Base-by-base conservation (phyloP, 2,329 filamentous ascomycete species). In the Nemania bipapillata region DNA sequence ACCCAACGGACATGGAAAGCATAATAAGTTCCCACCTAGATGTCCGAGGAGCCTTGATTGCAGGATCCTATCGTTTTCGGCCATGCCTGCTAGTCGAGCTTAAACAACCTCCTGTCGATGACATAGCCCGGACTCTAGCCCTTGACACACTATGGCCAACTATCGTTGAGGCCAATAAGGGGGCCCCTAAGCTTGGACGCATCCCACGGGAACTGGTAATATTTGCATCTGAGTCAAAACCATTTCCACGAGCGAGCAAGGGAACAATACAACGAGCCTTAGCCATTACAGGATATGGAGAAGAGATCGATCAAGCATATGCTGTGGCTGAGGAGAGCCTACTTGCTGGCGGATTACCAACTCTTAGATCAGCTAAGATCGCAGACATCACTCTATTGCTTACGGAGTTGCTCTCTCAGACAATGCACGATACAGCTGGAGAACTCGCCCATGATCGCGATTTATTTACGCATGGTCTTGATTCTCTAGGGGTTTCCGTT, bases 1-100 rank as follows among this genome's bases (percentile, higher is more conserved):
- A 80, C 3, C 79, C 80, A 1, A 81, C 74, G 4, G 82, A 71
- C n/a, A 82, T 77, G 56, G 81, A 77, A 77, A 77, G 81, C n/a
- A 77, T 69, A 0, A 81, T 80, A 12, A 79, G 78, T 1, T 30
- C 65, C 3, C 64, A 69, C 40, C 65, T 66, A 3, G 53, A 65
- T 49, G 57, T 73, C 52, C 55, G 1, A n/a, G 69, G 65, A 2
- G 66, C 49, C 0, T 20, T 71, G 6, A 56, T 73, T 11, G 65
- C 63, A 3, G 71, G 71, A 4, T 59, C 68, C 6, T 28, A 57
- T 9, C 64, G 69, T 9, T 65, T 69, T 20, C 69, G 59, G 4
- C 42, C 60, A 3, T 68, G 69, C 32, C 37, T 73, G 59, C 56
- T 73, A 8, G 37, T 73, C 11, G 69, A 72, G 30, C 37, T 40